Conservation (phyloP, 2,329 filamentous ascomycete species). For the Chaetomium strumarium region DNA sequence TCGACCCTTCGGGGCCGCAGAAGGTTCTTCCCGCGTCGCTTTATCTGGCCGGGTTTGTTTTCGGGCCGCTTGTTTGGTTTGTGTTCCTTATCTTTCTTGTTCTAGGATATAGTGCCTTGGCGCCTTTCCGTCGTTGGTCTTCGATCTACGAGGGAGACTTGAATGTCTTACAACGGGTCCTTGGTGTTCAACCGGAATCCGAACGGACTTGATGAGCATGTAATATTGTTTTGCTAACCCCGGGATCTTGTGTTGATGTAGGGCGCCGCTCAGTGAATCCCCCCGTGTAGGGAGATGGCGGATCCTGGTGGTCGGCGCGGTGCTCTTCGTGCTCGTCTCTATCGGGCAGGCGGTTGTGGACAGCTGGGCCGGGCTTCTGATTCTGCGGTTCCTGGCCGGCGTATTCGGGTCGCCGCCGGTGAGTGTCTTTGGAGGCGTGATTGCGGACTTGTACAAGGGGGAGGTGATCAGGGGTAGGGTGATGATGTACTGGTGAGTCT, state of each 20-base stretch:
- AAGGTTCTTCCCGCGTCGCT: slow-evolving; percentile 24
- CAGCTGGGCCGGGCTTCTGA: slow-evolving; percentile 17
- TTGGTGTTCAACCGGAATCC: no score
- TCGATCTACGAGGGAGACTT: no score
- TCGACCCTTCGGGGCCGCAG: slow-evolving; percentile 17
- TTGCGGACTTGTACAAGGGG: slow-evolving; percentile 24
- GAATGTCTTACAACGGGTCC: no score
- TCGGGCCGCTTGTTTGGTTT: slow-evolving; percentile 25
- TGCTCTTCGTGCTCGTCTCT: slow-evolving; percentile 20
- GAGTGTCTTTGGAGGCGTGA: slow-evolving; percentile 26
- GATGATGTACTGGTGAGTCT: slow-evolving; percentile 23
- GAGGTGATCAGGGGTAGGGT: slow-evolving; percentile 22
- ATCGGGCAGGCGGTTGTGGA: slow-evolving; percentile 19
- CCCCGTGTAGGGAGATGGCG: slow-evolving; percentile 20
- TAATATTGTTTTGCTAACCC: background rate
- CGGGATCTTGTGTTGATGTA: background rate
- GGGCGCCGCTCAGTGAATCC: slow-evolving; percentile 25
- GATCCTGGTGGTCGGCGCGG: slow-evolving; percentile 16
- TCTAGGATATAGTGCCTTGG: no score
- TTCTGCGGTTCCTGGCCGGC: slow-evolving; percentile 21
- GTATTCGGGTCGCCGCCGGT: slow-evolving; percentile 25
- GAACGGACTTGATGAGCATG: no score
- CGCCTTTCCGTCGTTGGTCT: no score
- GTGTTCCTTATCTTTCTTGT: background rate
- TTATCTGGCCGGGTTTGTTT: slow-evolving; percentile 25